These are phyloP conservation scores for Auriculariales sp. DNA, from an alignment of 768 basidiomycete species.

Conservation along the genomic window DNA sequence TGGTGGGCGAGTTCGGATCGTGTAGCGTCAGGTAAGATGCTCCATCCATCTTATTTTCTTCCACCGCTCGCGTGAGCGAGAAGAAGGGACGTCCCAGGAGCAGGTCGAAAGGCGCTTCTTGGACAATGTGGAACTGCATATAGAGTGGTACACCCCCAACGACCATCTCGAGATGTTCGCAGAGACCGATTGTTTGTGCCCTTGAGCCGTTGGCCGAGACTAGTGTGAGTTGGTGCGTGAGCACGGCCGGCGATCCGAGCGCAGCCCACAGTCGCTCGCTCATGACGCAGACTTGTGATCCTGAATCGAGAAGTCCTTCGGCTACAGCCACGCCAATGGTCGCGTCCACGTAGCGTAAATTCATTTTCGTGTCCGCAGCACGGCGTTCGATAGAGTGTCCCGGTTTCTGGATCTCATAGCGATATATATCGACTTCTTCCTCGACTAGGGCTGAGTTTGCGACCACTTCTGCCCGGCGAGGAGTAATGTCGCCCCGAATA, in stretches of 20 bases:
- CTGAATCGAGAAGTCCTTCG: background rate
- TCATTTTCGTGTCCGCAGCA: background rate
- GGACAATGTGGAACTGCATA: conserved; percentile 7
- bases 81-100: conserved; percentile 8
- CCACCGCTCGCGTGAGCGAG: background rate
- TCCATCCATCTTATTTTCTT: background rate
- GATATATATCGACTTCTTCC: background rate
- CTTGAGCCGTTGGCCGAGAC: background rate
- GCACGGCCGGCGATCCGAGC: background rate
- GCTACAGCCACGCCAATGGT: background rate
- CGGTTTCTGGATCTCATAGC: background rate
- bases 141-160: conserved; percentile 1
- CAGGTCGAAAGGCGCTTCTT: conserved; percentile 6
- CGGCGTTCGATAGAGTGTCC: background rate
- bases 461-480: background rate
- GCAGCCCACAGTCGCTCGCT: background rate
- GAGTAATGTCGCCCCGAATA: background rate
- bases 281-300: background rate
- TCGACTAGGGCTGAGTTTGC: background rate
- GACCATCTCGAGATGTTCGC: background rate
- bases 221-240: background rate
- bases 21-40: background rate
- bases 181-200: background rate
- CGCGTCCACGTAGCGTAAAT: background rate
- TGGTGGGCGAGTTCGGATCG: background rate